These are phyloP conservation scores for Cardamine chenopodiifolia DNA, from an alignment of 345 rosid genomes.

Conservation along the genomic window DNA sequence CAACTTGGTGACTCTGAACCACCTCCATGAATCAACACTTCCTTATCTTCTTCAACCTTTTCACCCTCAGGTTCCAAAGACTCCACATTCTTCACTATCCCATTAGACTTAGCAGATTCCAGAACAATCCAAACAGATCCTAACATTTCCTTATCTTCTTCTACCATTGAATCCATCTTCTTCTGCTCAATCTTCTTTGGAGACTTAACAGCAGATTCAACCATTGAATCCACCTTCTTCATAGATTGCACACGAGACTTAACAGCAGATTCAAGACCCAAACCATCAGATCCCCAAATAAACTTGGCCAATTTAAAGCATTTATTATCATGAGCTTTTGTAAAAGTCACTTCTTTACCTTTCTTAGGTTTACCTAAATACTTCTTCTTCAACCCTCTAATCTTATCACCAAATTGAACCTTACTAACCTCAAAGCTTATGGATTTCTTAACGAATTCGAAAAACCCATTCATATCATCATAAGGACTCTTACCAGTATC, in stretches of 20 bases:
- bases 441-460: neutral
- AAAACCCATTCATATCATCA: neutral
- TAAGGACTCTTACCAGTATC: neutral
- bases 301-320: slow-evolving; percentile 34
- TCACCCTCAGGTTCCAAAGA: neutral
- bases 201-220: neutral
- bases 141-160: slow-evolving; percentile 19
- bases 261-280: neutral
- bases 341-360: neutral
- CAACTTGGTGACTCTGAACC: neutral
- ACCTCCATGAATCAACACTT: neutral
- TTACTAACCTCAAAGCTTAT: neutral
- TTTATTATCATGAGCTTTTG: neutral
- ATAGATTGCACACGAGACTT: neutral
- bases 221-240: neutral
- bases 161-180: neutral
- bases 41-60: neutral
- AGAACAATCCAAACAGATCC: slow-evolving; percentile 11
- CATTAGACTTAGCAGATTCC: neutral
- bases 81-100: neutral
- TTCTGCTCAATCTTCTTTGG: neutral
- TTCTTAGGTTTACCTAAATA: slow-evolving; percentile 9
- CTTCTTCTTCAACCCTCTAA: slow-evolving; percentile 45
- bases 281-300: slow-evolving; percentile 41
- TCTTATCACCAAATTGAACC: slow-evolving; percentile 34